Evolutionary conservation across 345 rosid genomes (phyloP).

Genomic region (Aurinia saxatilis): DNA sequence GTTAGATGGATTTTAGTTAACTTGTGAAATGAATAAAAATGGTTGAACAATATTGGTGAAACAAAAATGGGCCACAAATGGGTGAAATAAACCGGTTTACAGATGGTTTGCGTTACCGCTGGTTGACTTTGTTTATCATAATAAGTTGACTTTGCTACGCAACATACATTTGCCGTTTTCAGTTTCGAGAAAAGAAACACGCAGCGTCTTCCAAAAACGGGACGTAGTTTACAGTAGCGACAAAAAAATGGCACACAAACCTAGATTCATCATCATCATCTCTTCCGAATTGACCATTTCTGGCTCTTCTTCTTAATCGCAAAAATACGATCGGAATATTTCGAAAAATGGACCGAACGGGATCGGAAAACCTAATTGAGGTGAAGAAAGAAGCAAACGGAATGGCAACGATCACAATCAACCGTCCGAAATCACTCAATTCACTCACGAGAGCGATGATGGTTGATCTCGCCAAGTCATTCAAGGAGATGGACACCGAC

Average conservation of each 20-base stretch:
- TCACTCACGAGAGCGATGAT: conserved; percentile 77
- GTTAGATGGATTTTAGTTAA: too few relatives aligned
- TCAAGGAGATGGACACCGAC: conserved; percentile 49
- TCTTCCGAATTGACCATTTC: not conserved
- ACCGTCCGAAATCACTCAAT: conserved; percentile 88
- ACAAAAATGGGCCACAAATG: too few relatives aligned
- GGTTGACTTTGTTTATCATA: too few relatives aligned
- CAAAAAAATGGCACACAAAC: conserved; percentile 22
- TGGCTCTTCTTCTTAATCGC: not conserved
- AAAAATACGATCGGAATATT: conserved; percentile 1
- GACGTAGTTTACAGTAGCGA: conserved; percentile 9
- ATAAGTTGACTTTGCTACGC: too few relatives aligned
- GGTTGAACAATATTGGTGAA: too few relatives aligned
- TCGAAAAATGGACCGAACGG: conserved; percentile 29
- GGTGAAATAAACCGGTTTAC: too few relatives aligned
- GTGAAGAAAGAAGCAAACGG: conserved; percentile 55
- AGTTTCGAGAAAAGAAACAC: not conserved
- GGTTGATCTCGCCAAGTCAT: conserved; percentile 52
- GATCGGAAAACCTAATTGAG: conserved; percentile 40
- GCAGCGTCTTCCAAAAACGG: conserved; percentile 12
- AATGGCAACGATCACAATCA: conserved; percentile 63
- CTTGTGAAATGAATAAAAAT: too few relatives aligned
- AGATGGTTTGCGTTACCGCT: too few relatives aligned
- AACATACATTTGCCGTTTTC: not conserved
- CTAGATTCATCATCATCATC: conserved; percentile 9